A percentile compares a stretch with the other conserved stretches of the same genome.
These are phyloP conservation scores for Cladosporium sp. DNA, from an alignment of 2,329 filamentous ascomycete genomes.

Conservation along the genomic window DNA sequence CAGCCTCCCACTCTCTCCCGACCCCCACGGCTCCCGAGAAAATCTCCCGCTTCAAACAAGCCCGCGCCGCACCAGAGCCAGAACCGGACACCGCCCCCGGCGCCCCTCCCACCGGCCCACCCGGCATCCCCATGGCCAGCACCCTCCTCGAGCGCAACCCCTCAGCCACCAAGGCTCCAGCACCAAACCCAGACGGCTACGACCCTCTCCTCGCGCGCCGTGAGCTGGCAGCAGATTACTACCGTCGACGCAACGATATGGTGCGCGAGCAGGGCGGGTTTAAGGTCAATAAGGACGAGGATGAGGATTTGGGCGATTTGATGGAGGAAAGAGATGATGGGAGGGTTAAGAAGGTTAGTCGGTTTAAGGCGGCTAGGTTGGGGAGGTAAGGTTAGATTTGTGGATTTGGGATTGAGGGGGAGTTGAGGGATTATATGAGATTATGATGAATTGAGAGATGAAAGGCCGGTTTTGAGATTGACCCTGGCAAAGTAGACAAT, in stretches of 20 bases:
- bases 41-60: conserved; percentile 39
- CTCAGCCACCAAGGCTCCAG: conserved; percentile 10
- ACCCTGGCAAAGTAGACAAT: too few species aligned
- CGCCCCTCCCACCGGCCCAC: conserved; percentile 19
- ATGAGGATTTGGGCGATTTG: conserved; percentile 62
- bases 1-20: conserved; percentile 12
- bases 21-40: conserved; percentile 28
- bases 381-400: conserved; percentile 15
- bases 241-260: conserved; percentile 74
- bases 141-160: conserved; percentile 50
- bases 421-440: neutral
- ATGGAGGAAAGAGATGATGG: conserved; percentile 42
- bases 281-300: conserved; percentile 49
- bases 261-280: conserved; percentile 83
- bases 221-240: conserved; percentile 77
- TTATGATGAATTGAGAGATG: neutral
- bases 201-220: conserved; percentile 67
- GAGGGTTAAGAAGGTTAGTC: conserved; percentile 34
- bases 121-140: conserved; percentile 39
- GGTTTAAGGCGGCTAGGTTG: conserved; percentile 34
- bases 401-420: neutral
- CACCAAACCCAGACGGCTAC: conserved; percentile 29
- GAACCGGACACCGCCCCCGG: conserved; percentile 16
- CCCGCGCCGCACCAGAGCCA: conserved; percentile 11
- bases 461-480: too few species aligned